Evolutionary conservation across 257 asterid genomes (phyloP), one percentile per base, ranked within the genome.

Genomic region (Primulina tabacum): DNA sequence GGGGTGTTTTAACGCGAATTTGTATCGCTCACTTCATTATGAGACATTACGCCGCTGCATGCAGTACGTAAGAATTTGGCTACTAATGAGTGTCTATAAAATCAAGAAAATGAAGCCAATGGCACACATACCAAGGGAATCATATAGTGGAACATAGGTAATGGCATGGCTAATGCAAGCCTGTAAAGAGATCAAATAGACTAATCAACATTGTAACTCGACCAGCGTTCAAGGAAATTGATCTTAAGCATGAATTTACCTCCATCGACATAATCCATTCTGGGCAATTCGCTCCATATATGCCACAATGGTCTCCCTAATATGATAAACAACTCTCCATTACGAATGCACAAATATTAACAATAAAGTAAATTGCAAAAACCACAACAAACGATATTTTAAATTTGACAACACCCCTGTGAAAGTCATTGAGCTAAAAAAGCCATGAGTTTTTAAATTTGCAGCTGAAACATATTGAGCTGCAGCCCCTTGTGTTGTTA

Each of bases 261-360:
- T 93, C 90, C 98, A 93, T 89, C 64, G 95, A 83, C 68, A 89
- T 84, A 60, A 93, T 85, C 98, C 97, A 93, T 78, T 90, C 95
- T 0, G 96, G 96, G 60, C 83, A 79, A 71, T 93, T 92, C 37
- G 88, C 82, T 70, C 97, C 97, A 74, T 90, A 92, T 63, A 90
- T 92, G 71, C 97, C 98, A 64, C 98, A 92, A 57, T 75, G 80
- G 57, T 83, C 95, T 18, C 98, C 98, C 98, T 92, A 62, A 4
- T 4, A 47, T 47, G 20, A 47, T 14, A 47, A 47, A 47, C n/a
- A 24, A 47, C 2, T 47, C 6, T 47, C 55, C 18, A 14, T 47
- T 3, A 47, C 2, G 2, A 47, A 47, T 4, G 14, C 55, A 47
- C 6, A 47, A 14, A 14, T 10, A 12, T 4, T 5, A 33, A 47